Conservation (phyloP, 2,329 filamentous ascomycete genomes). For the Exophiala viscosa region DNA sequence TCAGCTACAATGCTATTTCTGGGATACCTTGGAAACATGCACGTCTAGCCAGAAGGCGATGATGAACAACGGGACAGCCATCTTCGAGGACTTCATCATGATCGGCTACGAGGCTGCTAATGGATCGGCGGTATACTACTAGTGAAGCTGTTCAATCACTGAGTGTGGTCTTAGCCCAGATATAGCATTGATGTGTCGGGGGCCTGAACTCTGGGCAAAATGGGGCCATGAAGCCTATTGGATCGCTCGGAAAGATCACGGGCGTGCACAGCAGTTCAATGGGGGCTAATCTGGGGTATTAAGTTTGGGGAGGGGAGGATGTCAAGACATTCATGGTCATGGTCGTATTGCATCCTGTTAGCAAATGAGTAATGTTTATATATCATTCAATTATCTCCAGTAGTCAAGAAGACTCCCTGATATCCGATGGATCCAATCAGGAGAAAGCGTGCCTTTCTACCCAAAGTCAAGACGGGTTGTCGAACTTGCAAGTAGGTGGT, state of each 20-base stretch:
- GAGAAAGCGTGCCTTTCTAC: slow-evolving; percentile 11
- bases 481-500: slow-evolving; percentile 54
- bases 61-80: slow-evolving; percentile 44
- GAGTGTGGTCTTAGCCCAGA: background rate
- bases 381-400: background rate
- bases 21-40: slow-evolving; percentile 39
- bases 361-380: background rate
- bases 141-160: background rate
- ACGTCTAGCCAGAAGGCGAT: slow-evolving; percentile 42
- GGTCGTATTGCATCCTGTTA: background rate
- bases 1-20: slow-evolving; percentile 46
- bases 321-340: background rate
- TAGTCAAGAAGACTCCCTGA: background rate
- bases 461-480: slow-evolving; percentile 40
- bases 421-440: slow-evolving; percentile 5
- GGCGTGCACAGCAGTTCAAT: background rate
- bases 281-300: background rate
- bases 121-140: background rate
- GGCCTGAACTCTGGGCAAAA: background rate
- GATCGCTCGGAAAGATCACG: slow-evolving; percentile 5
- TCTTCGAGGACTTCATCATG: slow-evolving; percentile 46
- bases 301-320: background rate
- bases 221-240: background rate
- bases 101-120: slow-evolving; percentile 26
- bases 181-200: background rate